Conservation (phyloP, 495 filamentous ascomycete species). For the Xylona heveae region DNA sequence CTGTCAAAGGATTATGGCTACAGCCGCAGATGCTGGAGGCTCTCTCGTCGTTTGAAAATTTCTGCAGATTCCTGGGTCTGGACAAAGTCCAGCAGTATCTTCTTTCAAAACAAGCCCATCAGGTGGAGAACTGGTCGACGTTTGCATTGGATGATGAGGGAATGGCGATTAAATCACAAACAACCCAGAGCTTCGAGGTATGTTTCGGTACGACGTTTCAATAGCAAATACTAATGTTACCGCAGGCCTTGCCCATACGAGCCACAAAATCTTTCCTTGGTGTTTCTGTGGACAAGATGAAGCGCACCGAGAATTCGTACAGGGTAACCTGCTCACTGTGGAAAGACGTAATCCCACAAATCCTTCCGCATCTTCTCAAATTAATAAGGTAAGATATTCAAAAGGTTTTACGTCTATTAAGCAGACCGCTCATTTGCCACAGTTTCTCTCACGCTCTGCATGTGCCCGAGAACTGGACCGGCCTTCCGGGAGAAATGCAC, state of each 20-base stretch:
- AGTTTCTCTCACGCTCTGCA: slow-evolving; percentile 66
- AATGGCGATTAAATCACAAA: slow-evolving; percentile 48
- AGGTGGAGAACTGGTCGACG: slow-evolving; percentile 64
- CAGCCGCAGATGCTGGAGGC: slow-evolving; percentile 40
- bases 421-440: not conserved
- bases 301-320: slow-evolving; percentile 42
- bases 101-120: slow-evolving; percentile 44
- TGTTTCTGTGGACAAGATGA: slow-evolving; percentile 73
- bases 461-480: slow-evolving; percentile 63
- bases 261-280: slow-evolving; percentile 77
- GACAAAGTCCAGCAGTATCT: slow-evolving; percentile 66
- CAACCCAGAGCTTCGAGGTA: slow-evolving; percentile 54
- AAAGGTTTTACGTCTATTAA: not conserved
- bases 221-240: slow-evolving; percentile 5
- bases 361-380: slow-evolving; percentile 70
- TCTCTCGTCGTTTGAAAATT: slow-evolving; percentile 56
- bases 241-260: slow-evolving; percentile 51
- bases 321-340: slow-evolving; percentile 55
- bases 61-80: slow-evolving; percentile 60
- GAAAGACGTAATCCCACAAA: slow-evolving; percentile 59
- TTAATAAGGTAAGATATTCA: slow-evolving; percentile 42
- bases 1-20: slow-evolving; percentile 64
- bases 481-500: slow-evolving; percentile 57
- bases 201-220: slow-evolving; percentile 4
- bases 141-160: slow-evolving; percentile 60